A percentile compares a stretch with the other conserved stretches of the same genome.
phyloP scores from a whole-genome alignment of 305 asterid species.

The Solanum hybrid region DNA sequence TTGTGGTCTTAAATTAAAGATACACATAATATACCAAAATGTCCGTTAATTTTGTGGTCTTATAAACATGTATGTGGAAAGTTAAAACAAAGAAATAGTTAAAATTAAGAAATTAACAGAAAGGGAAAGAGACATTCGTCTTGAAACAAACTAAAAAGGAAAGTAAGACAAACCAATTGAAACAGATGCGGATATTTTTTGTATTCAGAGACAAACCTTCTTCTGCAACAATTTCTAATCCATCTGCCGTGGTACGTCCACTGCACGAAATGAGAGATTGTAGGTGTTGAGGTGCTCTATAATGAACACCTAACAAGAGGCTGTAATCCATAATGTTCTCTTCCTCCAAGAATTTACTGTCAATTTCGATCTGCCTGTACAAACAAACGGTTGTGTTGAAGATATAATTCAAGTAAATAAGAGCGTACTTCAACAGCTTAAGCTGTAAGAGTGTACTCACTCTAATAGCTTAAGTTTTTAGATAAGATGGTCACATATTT shows the following conservation, averaged over 20 bases:
- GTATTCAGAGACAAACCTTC: conserved; percentile 42
- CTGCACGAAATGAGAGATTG: conserved; percentile 52
- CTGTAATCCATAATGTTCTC: conserved; percentile 98
- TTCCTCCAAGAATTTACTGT: conserved; percentile 86
- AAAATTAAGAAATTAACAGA: background rate
- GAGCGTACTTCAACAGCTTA: background rate
- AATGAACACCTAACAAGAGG: conserved; percentile 94
- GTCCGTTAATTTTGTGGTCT: background rate
- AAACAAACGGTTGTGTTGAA: background rate
- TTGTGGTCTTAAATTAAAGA: background rate
- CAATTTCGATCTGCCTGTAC: conserved; percentile 88
- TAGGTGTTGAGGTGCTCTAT: conserved; percentile 93
- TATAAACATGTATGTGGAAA: background rate
- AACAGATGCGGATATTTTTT: background rate
- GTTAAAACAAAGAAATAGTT: background rate
- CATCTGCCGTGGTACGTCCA: conserved; percentile 47
- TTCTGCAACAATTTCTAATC: conserved; percentile 80
- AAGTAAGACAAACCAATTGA: background rate
- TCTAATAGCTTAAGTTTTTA: background rate
- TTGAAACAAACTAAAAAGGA: background rate
- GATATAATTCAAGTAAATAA: background rate
- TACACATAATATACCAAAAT: background rate
- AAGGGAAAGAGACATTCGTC: background rate
- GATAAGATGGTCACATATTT: background rate
- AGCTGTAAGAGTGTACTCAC: background rate